phyloP scores from a whole-genome alignment of 768 basidiomycete species.

The Serpula lacrymans region DNA sequence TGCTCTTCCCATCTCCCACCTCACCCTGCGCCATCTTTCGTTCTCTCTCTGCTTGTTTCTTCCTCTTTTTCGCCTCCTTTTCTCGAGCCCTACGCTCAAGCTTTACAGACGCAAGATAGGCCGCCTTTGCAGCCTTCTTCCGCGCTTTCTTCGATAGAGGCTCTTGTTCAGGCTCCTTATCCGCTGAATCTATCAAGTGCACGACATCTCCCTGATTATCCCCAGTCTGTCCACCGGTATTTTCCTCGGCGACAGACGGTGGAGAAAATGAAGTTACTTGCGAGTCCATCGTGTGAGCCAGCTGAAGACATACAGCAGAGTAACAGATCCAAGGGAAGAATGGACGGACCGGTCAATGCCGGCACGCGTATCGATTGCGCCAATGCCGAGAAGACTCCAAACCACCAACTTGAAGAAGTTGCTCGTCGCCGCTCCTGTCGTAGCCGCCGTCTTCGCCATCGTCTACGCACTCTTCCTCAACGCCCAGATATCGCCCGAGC shows the following conservation, averaged over 20 bases:
- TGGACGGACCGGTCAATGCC: conserved; percentile 20
- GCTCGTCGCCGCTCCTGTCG: conserved; percentile 2
- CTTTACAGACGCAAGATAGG: conserved; percentile 62
- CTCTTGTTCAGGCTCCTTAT: conserved; percentile 3
- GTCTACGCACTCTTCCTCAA: neutral
- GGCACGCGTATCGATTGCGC: conserved; percentile 5
- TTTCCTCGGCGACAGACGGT: neutral
- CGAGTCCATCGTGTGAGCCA: neutral
- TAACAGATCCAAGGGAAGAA: too few species aligned
- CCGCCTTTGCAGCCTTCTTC: conserved; percentile 73
- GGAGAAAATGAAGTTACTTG: neutral
- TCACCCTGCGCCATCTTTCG: conserved; percentile 22
- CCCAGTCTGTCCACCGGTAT: neutral
- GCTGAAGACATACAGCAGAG: too few species aligned
- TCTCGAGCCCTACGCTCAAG: conserved; percentile 73
- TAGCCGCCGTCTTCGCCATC: neutral
- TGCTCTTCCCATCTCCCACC: conserved; percentile 34
- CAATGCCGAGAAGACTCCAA: too few species aligned
- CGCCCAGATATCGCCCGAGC: neutral
- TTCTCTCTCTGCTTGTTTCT: conserved; percentile 67
- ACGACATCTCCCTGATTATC: conserved; percentile 5
- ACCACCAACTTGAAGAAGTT: neutral
- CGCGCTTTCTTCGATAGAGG: conserved; percentile 74
- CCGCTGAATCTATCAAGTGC: neutral
- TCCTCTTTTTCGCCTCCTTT: conserved; percentile 73